Base-by-base conservation (phyloP, 1,284 basidiomycete species). In the Cryptococcus sp. region DNA sequence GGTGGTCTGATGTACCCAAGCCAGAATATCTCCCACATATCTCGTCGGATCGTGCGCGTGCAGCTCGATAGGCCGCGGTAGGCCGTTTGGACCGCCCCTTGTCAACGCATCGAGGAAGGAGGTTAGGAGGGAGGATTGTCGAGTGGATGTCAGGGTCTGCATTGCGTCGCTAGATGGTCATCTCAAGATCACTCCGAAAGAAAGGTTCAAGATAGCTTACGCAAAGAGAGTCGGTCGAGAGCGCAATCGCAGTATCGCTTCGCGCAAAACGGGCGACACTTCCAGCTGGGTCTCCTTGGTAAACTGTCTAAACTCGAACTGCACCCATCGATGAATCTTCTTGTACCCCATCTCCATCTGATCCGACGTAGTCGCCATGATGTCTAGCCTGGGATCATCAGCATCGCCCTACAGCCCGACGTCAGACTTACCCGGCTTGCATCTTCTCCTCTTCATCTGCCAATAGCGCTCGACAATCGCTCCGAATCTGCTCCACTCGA, bases 11-110 rank as follows among this genome's bases (percentile, higher is more conserved):
- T 98, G 94, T 1, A 97, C 84, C 95, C 94, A 98, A 0, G 93
- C 94, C 4, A 98, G 82, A 89, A 98, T 97, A 69, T 97, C 94
- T 18, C 94, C 93, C 14, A 95, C 84, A 68, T 98, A 98, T 23
- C 94, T 83, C 54, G 91, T 79, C 0, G 94, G 92, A 68, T 98
- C 94, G 63, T 98, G 94, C 0, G 94, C 94, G 65, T 97, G 92
- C 3, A 97, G 78, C 71, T 98, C 94, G 56, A 98, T 97, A 0
- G 94, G 93, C 2, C 92, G 82, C 0, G 92, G 89, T 1, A 91
- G 77, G 23, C 89, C 88, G 31, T 84, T 84, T 0, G 88, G 88
- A 0, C 89, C 89, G 12, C 94, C 93, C 10, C 87, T 80, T 0
- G 91, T 97, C 16, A 97, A 78, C 0, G 93, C 92, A 10, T 85